These are phyloP conservation scores for Solanum aculeatissimum DNA, from an alignment of 305 asterid genomes.

Conservation along the genomic window DNA sequence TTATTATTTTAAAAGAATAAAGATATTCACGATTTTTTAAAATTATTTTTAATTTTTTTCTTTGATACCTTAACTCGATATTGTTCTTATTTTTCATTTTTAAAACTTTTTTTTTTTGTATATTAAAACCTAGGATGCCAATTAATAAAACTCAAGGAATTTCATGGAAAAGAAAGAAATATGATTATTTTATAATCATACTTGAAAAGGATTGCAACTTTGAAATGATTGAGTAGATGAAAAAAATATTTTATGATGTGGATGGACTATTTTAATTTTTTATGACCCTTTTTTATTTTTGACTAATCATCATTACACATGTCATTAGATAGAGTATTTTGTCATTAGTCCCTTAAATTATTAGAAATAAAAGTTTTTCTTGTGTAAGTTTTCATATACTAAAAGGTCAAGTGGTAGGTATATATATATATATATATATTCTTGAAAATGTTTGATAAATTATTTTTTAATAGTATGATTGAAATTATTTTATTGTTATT, in stretches of 20 bases:
- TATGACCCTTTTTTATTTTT: not conserved
- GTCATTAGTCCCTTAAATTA: not conserved
- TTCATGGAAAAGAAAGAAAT: not conserved
- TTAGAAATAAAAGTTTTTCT: not conserved
- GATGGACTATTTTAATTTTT: not conserved
- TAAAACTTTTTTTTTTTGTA: not conserved
- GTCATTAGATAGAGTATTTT: not conserved
- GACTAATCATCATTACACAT: not conserved
- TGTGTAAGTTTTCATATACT: not conserved
- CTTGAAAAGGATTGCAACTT: not conserved
- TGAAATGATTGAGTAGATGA: constrained; percentile 3
- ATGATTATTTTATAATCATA: not conserved
- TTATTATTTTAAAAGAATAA: too few species aligned
- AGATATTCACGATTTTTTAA: not conserved
- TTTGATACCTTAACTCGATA: not conserved
- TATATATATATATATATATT: not conserved
- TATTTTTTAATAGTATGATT: not conserved
- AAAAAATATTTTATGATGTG: not conserved
- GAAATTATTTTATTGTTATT: not conserved
- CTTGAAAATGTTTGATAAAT: not conserved
- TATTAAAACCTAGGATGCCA: not conserved
- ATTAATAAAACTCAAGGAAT: not conserved
- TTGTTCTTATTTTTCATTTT: not conserved
- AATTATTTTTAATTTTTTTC: not conserved
- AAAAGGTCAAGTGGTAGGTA: not conserved